Evolutionary conservation across 1,284 basidiomycete species (phyloP).

Genomic region (Chiua sp.): DNA sequence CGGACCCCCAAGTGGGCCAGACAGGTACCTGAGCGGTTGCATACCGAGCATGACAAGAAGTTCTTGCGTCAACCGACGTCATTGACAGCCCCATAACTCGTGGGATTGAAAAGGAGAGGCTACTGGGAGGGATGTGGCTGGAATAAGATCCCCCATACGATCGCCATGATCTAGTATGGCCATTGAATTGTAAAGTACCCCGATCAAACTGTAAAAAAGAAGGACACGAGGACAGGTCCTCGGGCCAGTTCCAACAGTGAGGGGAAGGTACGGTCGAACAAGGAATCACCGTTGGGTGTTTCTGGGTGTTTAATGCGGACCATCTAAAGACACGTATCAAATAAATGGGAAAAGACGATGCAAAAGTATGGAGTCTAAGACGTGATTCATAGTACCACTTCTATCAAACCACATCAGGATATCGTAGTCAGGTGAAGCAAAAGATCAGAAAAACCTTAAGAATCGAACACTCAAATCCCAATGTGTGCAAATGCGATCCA

Average conservation of each 20-base stretch:
- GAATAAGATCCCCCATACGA: slow-evolving; percentile 47
- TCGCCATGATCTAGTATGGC: slow-evolving; percentile 45
- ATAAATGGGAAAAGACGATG: slow-evolving; percentile 11
- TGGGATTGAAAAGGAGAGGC: slow-evolving; percentile 46
- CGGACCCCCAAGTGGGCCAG: slow-evolving; percentile 52
- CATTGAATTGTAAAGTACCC: slow-evolving; percentile 49
- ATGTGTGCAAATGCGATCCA: background rate
- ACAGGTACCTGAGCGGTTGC: slow-evolving; percentile 35
- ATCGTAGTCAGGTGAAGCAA: too few relatives aligned
- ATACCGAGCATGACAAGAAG: slow-evolving; percentile 30
- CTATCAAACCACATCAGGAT: too few relatives aligned
- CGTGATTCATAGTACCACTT: too few relatives aligned
- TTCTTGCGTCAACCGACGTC: slow-evolving; percentile 48
- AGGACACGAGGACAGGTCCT: slow-evolving; percentile 41
- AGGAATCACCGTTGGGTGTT: slow-evolving; percentile 40
- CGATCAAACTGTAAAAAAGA: slow-evolving; percentile 45
- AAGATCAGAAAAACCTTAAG: background rate
- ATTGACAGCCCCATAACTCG: slow-evolving; percentile 52
- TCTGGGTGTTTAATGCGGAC: slow-evolving; percentile 20
- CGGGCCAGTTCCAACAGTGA: slow-evolving; percentile 43
- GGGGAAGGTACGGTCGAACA: slow-evolving; percentile 53
- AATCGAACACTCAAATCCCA: background rate
- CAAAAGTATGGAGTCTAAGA: slow-evolving; percentile 19
- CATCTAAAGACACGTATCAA: slow-evolving; percentile 20
- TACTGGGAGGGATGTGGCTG: slow-evolving; percentile 41